Evolutionary conservation across 2,329 filamentous ascomycete genomes (phyloP), one percentile per base, ranked within the genome.

Genomic region (Talaromyces piceae): DNA sequence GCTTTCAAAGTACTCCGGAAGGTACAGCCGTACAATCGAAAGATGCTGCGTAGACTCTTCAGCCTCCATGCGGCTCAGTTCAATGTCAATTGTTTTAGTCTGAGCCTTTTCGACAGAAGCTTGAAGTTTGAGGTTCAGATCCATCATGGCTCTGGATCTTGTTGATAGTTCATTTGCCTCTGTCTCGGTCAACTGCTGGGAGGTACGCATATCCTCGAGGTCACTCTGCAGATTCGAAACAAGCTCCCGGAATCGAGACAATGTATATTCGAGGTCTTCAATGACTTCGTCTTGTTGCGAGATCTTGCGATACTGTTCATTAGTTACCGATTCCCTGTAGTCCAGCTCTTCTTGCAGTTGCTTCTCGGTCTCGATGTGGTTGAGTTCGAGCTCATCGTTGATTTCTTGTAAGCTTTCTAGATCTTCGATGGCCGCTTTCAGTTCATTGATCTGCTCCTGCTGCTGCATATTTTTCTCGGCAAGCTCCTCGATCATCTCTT

Each of bases 341-440:
- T 96, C 91, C 50, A 97, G 81, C 61, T 96, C 91, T 60, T 94
- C 87, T 66, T 95, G 90, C 69, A 98, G 81, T 65, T 97, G 91
- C 67, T 91, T 95, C 66, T 95, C 88, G 30, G 90, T 88, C 63
- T 96, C 90, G 3, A 93, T 81, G 63, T 96, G 91, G 63, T 95
- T 95, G 60, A 88, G 81, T 66, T 96, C 91, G 3, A 98, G 81
- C 69, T 98, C 93, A 62, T 97, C 91, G 60, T 89, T 94, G 59
- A 97, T 83, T 64, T 98, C 91, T 65, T 90, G 91, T 49, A 97
- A 73, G 54, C 81, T 88, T 67, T 96, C 89, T 9, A 97, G 78
- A 57, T 97, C 91, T 56, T 91, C 86, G 54, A 97, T 86, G 6
- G 86, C 83, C 16, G 82, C 82, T 61, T 86, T 86, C 47, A 96